Conservation (phyloP, 495 filamentous ascomycete genomes). For the Penicillium coprophilum region DNA sequence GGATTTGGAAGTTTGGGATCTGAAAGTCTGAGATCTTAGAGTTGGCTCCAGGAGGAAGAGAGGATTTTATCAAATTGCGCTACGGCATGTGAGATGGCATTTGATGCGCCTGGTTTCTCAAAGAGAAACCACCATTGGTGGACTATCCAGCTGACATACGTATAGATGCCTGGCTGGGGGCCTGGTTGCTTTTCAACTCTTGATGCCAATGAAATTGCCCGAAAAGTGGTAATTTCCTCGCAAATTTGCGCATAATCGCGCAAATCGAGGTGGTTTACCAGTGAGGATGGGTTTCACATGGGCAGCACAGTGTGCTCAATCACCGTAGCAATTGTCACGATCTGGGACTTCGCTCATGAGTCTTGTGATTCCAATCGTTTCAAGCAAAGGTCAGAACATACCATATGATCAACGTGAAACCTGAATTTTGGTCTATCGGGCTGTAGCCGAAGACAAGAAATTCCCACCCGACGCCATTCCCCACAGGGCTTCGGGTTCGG, state of each 20-base stretch:
- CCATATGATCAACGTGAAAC: no score
- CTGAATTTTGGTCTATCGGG: no score
- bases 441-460: no score
- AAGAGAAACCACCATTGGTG: not conserved
- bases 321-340: not conserved
- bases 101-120: not conserved
- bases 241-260: conserved; percentile 1
- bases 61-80: not conserved
- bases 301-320: not conserved
- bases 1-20: not conserved
- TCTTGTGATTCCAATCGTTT: not conserved
- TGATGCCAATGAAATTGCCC: not conserved
- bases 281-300: not conserved
- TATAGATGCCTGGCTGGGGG: not conserved
- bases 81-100: not conserved
- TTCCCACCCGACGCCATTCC: not conserved
- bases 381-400: no score
- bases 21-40: not conserved
- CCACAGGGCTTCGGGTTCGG: not conserved
- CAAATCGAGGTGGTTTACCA: not conserved
- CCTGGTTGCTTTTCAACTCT: not conserved
- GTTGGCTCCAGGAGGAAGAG: not conserved
- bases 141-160: not conserved
- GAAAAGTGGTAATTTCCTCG: not conserved
- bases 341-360: not conserved